Base-by-base conservation (phyloP, 176 grass and related monocot species). In the Zizania latifolia region DNA sequence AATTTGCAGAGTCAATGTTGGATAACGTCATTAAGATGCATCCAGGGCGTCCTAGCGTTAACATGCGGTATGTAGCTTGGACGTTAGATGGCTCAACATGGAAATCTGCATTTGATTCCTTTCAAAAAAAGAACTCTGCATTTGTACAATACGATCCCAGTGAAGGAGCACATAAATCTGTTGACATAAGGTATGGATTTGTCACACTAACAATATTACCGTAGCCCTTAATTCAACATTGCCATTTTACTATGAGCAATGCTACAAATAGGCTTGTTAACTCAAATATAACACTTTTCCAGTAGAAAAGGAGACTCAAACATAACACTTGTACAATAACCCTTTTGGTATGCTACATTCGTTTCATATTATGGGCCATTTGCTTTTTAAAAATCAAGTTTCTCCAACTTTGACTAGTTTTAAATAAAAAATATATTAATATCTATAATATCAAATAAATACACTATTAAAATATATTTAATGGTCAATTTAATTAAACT, bases 61-160 rank as follows among this genome's bases (percentile, higher is more conserved):
- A 6, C 16, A 5, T 71, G 36, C 55, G 35, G 1, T 61, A n/a
- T 27, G 55, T 50, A 26, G 35, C 76, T 12, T 19, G 35, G 64
- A 77, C 69, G 6, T 48, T 77, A 24, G 53, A 24, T 26, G 0
- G 10, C 22, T 56, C 1, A 48, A 48, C 0, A n/a, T 56, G 21
- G 2, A 5, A 40, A 40, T 40, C 38, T 40, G 38, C 38, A 8
- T 40, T 9, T 8, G 38, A 8, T 40, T 4, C 38, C 38, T 5
- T 40, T 40, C n/a, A n/a, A n/a, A n/a, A n/a, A 8, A 5, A 48
- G 3, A 26, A 3, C 0, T 57, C 3, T 11, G 23, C 23, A 3
- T 22, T 27, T 12, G 0, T 3, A 22, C 0, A 23, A 55, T 1
- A 26, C 1, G 22, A 22, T 0, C 3, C 2, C 1, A 0, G 21